Percentiles rank a stretch among this genome's conserved stretches.
Conservation (phyloP, 129 eudicot species). For the Centaurea solstitialis region DNA sequence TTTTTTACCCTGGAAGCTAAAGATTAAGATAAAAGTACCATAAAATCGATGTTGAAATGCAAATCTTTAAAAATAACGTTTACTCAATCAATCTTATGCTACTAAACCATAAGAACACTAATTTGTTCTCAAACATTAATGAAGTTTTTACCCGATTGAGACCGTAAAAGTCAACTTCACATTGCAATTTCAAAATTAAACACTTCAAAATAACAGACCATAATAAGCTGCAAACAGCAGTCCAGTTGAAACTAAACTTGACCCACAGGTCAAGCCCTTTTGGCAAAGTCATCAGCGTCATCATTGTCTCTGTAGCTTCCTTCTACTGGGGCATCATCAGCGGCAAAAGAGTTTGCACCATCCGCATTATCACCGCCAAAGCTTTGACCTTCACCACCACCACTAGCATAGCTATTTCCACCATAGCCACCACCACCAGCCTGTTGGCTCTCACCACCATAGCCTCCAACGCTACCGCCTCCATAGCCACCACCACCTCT, state of each 20-base stretch:
- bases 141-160: constrained; percentile 26
- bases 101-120: constrained; percentile 33
- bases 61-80: constrained; percentile 1
- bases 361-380: constrained; percentile 19
- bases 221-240: constrained; percentile 33
- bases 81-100: constrained; percentile 17
- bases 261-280: constrained; percentile 37
- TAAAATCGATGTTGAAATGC: not conserved
- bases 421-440: constrained; percentile 23
- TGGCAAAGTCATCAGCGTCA: constrained; percentile 53
- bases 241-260: constrained; percentile 21
- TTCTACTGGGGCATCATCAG: constrained; percentile 29
- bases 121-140: constrained; percentile 30
- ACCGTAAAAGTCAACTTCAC: constrained; percentile 11
- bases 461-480: constrained; percentile 14
- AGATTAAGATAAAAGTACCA: not conserved
- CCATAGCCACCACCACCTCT: constrained; percentile 1
- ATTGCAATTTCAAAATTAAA: constrained; percentile 18
- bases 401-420: constrained; percentile 18
- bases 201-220: constrained; percentile 27
- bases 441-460: constrained; percentile 17
- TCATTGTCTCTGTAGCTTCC: constrained; percentile 52
- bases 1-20: not conserved
- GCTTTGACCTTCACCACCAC: constrained; percentile 20
- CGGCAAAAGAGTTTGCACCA: constrained; percentile 12